Evolutionary conservation across 2,329 filamentous ascomycete species (phyloP).

Genomic region (Ophiostoma himal-ulmi): DNA sequence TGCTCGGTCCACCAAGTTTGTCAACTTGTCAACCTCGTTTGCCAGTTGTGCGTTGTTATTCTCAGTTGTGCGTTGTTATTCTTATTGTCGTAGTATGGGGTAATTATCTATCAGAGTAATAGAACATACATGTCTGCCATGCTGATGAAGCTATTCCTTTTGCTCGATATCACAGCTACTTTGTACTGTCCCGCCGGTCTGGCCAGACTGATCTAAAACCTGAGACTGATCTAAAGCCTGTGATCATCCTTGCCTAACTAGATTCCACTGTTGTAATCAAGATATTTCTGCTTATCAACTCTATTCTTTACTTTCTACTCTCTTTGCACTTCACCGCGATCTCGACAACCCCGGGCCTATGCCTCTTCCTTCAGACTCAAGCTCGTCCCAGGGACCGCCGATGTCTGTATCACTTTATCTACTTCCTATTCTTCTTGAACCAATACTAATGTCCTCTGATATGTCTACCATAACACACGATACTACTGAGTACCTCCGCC

Average conservation of each 20-base stretch:
- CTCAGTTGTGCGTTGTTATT: not conserved
- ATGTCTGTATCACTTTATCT: not conserved
- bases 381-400: not conserved
- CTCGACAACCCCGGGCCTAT: not conserved
- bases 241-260: not conserved
- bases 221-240: slow-evolving; percentile 2
- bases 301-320: not conserved
- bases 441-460: not conserved
- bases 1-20: not conserved
- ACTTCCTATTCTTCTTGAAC: not conserved
- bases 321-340: not conserved
- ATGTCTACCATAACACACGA: not conserved
- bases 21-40: not conserved
- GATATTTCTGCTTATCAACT: not conserved
- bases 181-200: not conserved
- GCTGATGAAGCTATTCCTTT: not conserved
- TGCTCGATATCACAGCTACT: not conserved
- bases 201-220: not conserved
- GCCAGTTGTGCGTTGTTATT: slow-evolving; percentile 2
- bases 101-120: not conserved
- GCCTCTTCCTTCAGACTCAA: not conserved
- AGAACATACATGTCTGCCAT: not conserved
- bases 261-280: not conserved
- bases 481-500: not conserved
- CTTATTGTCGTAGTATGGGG: not conserved